A percentile compares a stretch with the other conserved stretches of the same genome.
phyloP scores from a whole-genome alignment of 148 eudicot species.

The Cornus kousa region DNA sequence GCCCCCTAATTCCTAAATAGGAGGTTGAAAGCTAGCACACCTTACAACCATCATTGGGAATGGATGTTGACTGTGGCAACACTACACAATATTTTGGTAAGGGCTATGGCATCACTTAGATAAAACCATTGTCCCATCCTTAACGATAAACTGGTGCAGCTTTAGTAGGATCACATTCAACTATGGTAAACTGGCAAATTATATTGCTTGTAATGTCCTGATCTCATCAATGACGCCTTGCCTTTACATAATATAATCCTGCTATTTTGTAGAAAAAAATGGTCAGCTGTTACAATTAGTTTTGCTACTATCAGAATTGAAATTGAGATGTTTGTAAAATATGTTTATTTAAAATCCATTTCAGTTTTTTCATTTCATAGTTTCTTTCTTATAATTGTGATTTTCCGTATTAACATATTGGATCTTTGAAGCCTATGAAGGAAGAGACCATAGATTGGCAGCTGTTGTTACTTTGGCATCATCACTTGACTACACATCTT shows the following conservation, averaged over 20 bases:
- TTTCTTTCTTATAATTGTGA: neutral
- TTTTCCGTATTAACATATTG: neutral
- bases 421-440: slow-evolving; percentile 55
- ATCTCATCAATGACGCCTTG: neutral
- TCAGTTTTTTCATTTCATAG: neutral
- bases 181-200: neutral
- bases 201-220: neutral
- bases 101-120: neutral
- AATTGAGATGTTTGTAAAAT: neutral
- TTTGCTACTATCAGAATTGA: neutral
- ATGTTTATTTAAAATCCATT: too few relatives aligned
- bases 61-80: too few relatives aligned
- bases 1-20: neutral
- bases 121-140: neutral
- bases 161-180: neutral
- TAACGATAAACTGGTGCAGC: neutral
- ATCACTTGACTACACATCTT: slow-evolving; percentile 85
- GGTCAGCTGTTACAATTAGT: neutral
- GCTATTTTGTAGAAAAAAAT: slow-evolving; percentile 3
- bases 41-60: neutral
- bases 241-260: neutral
- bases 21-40: neutral
- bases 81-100: neutral
- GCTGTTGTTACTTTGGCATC: slow-evolving; percentile 89
- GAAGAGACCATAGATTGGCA: slow-evolving; percentile 71